phyloP scores from a whole-genome alignment of 2,329 filamentous ascomycete species.

The Trichoderma aggressivum region DNA sequence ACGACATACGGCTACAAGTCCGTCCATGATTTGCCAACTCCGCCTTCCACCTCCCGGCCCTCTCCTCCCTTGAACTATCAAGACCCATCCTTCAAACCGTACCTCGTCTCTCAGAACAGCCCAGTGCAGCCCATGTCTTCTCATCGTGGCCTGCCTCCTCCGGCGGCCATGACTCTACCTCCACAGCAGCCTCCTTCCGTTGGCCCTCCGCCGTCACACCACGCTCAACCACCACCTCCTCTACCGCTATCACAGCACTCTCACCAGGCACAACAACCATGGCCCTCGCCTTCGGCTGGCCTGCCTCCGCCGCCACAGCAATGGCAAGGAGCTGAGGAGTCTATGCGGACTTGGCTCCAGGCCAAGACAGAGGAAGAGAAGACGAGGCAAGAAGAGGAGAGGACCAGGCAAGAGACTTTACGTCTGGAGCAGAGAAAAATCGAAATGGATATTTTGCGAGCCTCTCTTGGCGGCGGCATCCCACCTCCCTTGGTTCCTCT shows the following conservation, averaged over 20 bases:
- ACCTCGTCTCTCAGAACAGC: slow-evolving; percentile 43
- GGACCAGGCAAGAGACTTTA: slow-evolving; percentile 59
- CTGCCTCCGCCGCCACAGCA: slow-evolving; percentile 62
- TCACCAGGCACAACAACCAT: slow-evolving; percentile 38
- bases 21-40: slow-evolving; percentile 60
- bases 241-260: slow-evolving; percentile 27
- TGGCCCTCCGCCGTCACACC: slow-evolving; percentile 28
- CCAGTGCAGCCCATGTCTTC: slow-evolving; percentile 62
- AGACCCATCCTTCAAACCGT: slow-evolving; percentile 44
- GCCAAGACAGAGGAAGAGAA: slow-evolving; percentile 72
- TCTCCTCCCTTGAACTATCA: slow-evolving; percentile 52
- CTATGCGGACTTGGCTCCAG: slow-evolving; percentile 67
- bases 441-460: slow-evolving; percentile 68
- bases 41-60: slow-evolving; percentile 52
- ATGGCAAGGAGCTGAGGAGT: slow-evolving; percentile 66
- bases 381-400: slow-evolving; percentile 71
- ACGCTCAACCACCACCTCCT: slow-evolving; percentile 26
- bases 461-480: slow-evolving; percentile 66
- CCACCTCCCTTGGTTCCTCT: slow-evolving; percentile 72
- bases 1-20: slow-evolving; percentile 57
- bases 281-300: slow-evolving; percentile 37
- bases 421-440: slow-evolving; percentile 69
- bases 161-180: slow-evolving; percentile 62
- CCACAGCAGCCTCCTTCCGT: slow-evolving; percentile 40
- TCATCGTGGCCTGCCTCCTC: slow-evolving; percentile 66